Percentiles rank a stretch among this genome's conserved stretches.
phyloP scores from a whole-genome alignment of 495 filamentous ascomycete genomes.

The Aspergillus indologenus region DNA sequence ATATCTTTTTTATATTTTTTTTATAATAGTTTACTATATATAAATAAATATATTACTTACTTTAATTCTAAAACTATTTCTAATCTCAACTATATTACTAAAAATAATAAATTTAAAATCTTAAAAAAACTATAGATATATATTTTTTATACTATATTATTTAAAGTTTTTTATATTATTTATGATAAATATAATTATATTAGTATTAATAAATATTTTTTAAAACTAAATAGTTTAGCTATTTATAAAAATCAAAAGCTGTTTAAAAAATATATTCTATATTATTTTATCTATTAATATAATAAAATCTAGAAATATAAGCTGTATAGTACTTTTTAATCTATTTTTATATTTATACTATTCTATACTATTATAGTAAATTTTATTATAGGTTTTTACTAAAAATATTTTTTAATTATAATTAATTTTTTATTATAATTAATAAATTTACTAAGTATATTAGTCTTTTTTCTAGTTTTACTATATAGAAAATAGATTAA shows the following conservation, averaged over 20 bases:
- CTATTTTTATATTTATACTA: not conserved
- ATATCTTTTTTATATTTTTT: not conserved
- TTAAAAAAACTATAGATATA: not conserved
- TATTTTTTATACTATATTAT: not conserved
- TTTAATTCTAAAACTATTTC: not conserved
- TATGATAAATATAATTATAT: not conserved
- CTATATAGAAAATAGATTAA: not conserved
- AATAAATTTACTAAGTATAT: conserved; percentile 1
- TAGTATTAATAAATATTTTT: conserved; percentile 1
- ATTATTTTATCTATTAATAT: not conserved
- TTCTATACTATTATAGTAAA: not conserved
- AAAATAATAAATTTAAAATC: not conserved
- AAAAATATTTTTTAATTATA: not conserved
- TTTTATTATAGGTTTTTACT: conserved; percentile 1
- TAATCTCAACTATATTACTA: not conserved
- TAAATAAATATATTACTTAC: not conserved
- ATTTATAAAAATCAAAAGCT: not conserved
- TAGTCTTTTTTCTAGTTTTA: not conserved
- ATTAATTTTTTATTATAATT: not conserved
- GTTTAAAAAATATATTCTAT: not conserved
- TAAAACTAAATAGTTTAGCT: not conserved
- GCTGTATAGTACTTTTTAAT: not conserved
- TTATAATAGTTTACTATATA: not conserved
- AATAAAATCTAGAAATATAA: not conserved
- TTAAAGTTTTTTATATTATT: not conserved